These are phyloP conservation scores for Cyberlindnera veronae DNA, from an alignment of 805 yeast genomes.

Conservation along the genomic window DNA sequence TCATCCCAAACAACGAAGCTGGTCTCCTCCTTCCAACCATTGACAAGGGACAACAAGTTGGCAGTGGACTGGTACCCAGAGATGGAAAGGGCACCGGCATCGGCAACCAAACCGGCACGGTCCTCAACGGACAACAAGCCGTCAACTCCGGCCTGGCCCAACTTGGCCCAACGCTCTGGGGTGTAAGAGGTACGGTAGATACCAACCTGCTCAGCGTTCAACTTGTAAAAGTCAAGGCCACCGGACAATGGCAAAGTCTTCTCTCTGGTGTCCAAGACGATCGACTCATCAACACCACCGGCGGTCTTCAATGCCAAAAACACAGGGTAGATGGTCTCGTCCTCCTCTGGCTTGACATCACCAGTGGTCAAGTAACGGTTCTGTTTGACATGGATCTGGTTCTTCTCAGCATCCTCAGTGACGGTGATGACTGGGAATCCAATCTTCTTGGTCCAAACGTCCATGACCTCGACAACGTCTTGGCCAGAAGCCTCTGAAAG, in stretches of 20 bases:
- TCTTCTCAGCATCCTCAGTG: conserved; percentile 44
- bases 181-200: conserved; percentile 72
- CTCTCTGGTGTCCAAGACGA: conserved; percentile 51
- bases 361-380: conserved; percentile 74
- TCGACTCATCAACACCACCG: conserved; percentile 56
- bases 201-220: conserved; percentile 73
- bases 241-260: conserved; percentile 43
- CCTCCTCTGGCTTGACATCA: conserved; percentile 74
- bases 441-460: conserved; percentile 73
- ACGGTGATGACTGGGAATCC: conserved; percentile 77
- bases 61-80: conserved; percentile 67
- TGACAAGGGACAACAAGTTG: conserved; percentile 55
- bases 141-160: conserved; percentile 56
- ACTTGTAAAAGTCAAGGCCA: conserved; percentile 51
- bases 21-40: conserved; percentile 55
- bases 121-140: conserved; percentile 69
- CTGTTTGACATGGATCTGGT: conserved; percentile 57
- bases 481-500: conserved; percentile 66
- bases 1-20: conserved; percentile 70
- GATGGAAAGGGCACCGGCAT: conserved; percentile 65
- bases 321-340: conserved; percentile 64
- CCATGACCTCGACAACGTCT: conserved; percentile 71
- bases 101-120: conserved; percentile 78
- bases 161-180: conserved; percentile 62
- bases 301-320: conserved; percentile 60